These are phyloP conservation scores for Hypoxylon intermedium DNA, from an alignment of 495 filamentous ascomycete species.

Conservation along the genomic window DNA sequence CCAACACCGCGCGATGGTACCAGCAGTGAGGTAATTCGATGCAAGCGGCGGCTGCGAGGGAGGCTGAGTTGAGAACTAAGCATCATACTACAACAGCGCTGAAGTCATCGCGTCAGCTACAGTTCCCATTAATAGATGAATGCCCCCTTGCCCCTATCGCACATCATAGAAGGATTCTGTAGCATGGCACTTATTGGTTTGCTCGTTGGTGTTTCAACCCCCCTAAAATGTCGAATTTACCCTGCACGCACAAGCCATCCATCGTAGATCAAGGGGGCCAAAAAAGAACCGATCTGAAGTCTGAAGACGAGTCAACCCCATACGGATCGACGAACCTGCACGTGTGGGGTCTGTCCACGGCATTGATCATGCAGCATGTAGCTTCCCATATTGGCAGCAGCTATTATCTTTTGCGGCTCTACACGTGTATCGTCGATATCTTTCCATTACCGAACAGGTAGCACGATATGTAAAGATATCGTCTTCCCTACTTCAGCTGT, in stretches of 20 bases:
- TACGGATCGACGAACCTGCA: conserved; percentile 6
- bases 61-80: conserved; percentile 23
- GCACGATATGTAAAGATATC: conserved; percentile 6
- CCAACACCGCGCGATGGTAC: conserved; percentile 22
- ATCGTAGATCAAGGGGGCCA: conserved; percentile 11
- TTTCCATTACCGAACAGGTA: conserved; percentile 19
- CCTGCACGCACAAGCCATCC: conserved; percentile 7
- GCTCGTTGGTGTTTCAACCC: background rate
- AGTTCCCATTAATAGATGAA: conserved; percentile 15
- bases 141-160: background rate
- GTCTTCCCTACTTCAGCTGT: conserved; percentile 27
- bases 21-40: conserved; percentile 18
- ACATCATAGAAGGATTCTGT: background rate
- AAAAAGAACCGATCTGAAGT: background rate
- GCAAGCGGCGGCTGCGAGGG: conserved; percentile 16
- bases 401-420: conserved; percentile 18
- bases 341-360: conserved; percentile 16
- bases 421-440: conserved; percentile 6
- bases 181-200: conserved; percentile 2
- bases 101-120: conserved; percentile 29
- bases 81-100: conserved; percentile 6
- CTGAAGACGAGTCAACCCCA: conserved; percentile 11
- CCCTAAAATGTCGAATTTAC: conserved; percentile 14
- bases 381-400: conserved; percentile 11
- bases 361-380: conserved; percentile 4